Evolutionary conservation across 2,329 filamentous ascomycete genomes (phyloP).

Genomic region (Trichoderma arundinaceum): DNA sequence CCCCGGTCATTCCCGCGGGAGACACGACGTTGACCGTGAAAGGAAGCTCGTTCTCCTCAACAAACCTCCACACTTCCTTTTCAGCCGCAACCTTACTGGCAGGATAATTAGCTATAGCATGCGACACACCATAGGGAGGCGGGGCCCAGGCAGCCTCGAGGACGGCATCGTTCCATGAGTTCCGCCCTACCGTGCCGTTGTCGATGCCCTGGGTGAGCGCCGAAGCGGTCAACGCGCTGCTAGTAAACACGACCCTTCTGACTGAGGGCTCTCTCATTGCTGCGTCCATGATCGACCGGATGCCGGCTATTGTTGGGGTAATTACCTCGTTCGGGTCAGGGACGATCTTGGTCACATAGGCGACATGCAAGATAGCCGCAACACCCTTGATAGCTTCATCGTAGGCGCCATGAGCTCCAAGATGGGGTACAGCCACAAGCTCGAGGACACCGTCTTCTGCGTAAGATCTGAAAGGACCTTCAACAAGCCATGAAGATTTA

Average conservation of each 20-base stretch:
- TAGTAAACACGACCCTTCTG: constrained; percentile 43
- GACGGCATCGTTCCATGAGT: constrained; percentile 44
- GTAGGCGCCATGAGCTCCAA: too few species aligned
- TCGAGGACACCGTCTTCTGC: too few species aligned
- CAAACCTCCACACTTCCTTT: constrained; percentile 41
- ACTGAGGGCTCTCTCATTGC: constrained; percentile 48
- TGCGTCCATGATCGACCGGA: constrained; percentile 47
- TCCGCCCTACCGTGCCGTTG: constrained; percentile 1
- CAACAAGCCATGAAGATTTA: too few species aligned
- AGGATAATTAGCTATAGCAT: constrained; percentile 37
- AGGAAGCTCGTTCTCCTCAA: constrained; percentile 36
- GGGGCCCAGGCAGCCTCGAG: constrained; percentile 41
- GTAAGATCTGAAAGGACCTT: too few species aligned
- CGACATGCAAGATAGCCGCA: constrained; percentile 16
- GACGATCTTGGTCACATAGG: too few species aligned
- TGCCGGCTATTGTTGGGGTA: too few species aligned
- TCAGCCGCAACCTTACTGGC: constrained; percentile 44
- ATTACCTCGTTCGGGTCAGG: too few species aligned
- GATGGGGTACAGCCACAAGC: too few species aligned
- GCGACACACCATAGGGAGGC: constrained; percentile 36
- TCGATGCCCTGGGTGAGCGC: too few species aligned
- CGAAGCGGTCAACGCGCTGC: constrained; percentile 35
- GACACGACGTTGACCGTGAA: too few species aligned
- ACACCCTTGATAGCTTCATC: constrained; percentile 36
- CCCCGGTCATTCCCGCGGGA: too few species aligned